A percentile compares a stretch with the other conserved stretches of the same genome.
These are phyloP conservation scores for Theobroma grandiflorum DNA, from an alignment of 441 rosid genomes.

Conservation along the genomic window DNA sequence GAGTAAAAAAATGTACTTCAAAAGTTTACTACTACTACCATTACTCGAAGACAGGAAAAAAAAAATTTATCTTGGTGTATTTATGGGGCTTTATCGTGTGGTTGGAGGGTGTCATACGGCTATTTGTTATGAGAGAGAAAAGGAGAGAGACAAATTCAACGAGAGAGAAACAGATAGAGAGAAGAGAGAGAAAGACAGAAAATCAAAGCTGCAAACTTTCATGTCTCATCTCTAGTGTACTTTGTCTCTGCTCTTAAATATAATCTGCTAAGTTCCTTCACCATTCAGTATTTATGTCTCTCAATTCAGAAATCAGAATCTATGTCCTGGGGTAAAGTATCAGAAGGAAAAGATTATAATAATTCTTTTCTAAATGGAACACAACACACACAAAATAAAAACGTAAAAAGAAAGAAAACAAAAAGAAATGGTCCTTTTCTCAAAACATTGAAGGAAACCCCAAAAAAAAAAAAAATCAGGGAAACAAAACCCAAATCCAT, in stretches of 20 bases:
- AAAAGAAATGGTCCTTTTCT: constrained; percentile 24
- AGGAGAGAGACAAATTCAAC: constrained; percentile 9
- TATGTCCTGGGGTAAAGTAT: constrained; percentile 37
- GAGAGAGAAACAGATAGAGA: constrained; percentile 31
- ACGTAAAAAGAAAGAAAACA: neutral
- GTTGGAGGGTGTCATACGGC: constrained; percentile 36
- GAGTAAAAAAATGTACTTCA: neutral
- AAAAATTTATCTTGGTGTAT: constrained; percentile 6
- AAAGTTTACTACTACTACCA: neutral
- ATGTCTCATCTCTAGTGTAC: constrained; percentile 52
- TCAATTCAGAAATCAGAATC: constrained; percentile 42
- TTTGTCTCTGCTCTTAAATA: constrained; percentile 37
- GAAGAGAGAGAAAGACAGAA: constrained; percentile 23
- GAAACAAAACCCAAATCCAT: constrained; percentile 41
- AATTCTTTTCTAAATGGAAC: neutral
- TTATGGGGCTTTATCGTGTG: constrained; percentile 35
- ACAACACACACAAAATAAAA: neutral
- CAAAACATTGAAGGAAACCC: constrained; percentile 20
- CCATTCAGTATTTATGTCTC: constrained; percentile 40
- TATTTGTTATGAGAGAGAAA: constrained; percentile 28
- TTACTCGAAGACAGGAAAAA: neutral
- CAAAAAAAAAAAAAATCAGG: constrained; percentile 1
- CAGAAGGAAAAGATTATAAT: constrained; percentile 19
- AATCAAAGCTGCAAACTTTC: constrained; percentile 52
- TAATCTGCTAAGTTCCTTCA: constrained; percentile 28